Conservation (phyloP, 1,284 basidiomycete genomes). For the Trichosporon coremiiforme region DNA sequence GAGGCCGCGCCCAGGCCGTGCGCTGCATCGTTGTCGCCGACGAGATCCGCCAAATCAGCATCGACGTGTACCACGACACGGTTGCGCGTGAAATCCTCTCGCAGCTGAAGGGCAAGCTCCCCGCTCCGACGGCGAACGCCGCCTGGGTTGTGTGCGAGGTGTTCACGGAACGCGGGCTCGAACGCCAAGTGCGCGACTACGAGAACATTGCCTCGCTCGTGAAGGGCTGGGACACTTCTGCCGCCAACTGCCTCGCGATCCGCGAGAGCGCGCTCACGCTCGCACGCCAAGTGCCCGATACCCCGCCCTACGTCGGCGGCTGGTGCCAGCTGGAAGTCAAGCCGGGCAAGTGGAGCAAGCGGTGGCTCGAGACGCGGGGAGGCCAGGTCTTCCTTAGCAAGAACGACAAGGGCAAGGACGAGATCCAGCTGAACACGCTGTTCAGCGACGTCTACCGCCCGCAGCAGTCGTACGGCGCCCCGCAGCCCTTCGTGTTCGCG, state of each 20-base stretch:
- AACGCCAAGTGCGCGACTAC: slow-evolving; percentile 80
- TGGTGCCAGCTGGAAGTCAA: slow-evolving; percentile 84
- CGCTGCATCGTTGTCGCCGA: slow-evolving; percentile 24
- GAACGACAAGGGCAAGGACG: slow-evolving; percentile 81
- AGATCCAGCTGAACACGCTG: slow-evolving; percentile 60
- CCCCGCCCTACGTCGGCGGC: slow-evolving; percentile 68
- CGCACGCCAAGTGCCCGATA: slow-evolving; percentile 63
- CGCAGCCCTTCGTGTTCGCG: slow-evolving; percentile 74
- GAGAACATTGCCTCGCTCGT: slow-evolving; percentile 70
- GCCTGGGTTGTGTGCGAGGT: slow-evolving; percentile 52
- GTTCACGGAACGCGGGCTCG: slow-evolving; percentile 56
- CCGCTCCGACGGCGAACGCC: slow-evolving; percentile 31
- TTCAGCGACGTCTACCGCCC: slow-evolving; percentile 77
- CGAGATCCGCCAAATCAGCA: slow-evolving; percentile 26
- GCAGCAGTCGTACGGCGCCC: slow-evolving; percentile 64
- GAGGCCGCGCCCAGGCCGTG: slow-evolving; percentile 18
- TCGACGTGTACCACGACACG: slow-evolving; percentile 46
- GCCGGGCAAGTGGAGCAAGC: slow-evolving; percentile 87
- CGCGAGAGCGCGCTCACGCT: slow-evolving; percentile 66
- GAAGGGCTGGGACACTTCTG: slow-evolving; percentile 77
- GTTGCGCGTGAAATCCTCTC: slow-evolving; percentile 47
- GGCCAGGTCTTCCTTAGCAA: slow-evolving; percentile 82
- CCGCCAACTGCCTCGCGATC: slow-evolving; percentile 73
- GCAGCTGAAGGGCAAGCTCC: slow-evolving; percentile 6
- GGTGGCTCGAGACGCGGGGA: slow-evolving; percentile 79